A percentile compares a stretch with the other conserved stretches of the same genome.
Conservation (phyloP, 2,329 filamentous ascomycete species). For the Epichloe sp. region DNA sequence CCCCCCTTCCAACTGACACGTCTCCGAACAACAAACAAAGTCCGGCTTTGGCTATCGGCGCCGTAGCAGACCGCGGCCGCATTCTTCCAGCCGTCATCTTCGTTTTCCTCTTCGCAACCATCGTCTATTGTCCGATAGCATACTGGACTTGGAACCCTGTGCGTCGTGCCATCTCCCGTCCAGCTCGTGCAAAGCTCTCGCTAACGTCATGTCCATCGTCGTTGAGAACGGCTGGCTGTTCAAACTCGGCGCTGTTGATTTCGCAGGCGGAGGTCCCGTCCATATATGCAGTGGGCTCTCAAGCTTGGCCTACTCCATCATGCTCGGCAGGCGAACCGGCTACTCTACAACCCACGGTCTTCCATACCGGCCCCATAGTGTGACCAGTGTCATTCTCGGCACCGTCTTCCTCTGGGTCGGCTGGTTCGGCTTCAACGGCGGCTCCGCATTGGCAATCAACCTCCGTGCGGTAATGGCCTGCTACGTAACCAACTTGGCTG, state of each 20-base stretch:
- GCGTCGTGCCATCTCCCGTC: not conserved
- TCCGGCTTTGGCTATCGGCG: conserved; percentile 44
- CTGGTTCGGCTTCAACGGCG: conserved; percentile 95
- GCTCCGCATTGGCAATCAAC: conserved; percentile 68
- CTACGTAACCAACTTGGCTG: conserved; percentile 77
- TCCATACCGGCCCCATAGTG: conserved; percentile 59
- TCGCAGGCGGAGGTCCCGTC: conserved; percentile 62
- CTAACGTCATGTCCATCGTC: not conserved
- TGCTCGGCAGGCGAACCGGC: conserved; percentile 56
- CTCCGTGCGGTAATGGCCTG: conserved; percentile 81
- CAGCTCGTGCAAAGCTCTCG: not conserved
- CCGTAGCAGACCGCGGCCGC: conserved; percentile 47
- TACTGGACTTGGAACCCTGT: conserved; percentile 64
- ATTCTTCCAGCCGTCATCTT: conserved; percentile 50
- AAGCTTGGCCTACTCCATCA: conserved; percentile 59
- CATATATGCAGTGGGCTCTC: conserved; percentile 62
- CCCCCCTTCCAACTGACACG: not conserved
- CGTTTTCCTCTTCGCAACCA: conserved; percentile 58
- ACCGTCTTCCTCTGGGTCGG: conserved; percentile 79
- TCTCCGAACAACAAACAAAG: conserved; percentile 24
- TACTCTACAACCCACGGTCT: conserved; percentile 48
- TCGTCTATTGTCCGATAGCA: conserved; percentile 61
- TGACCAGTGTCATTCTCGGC: conserved; percentile 60
- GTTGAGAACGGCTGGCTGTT: conserved; percentile 51
- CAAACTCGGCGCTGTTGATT: conserved; percentile 57